A percentile compares a stretch with the other conserved stretches of the same genome.
Evolutionary conservation across 768 basidiomycete genomes (phyloP).

Genomic region (Russula earlei): DNA sequence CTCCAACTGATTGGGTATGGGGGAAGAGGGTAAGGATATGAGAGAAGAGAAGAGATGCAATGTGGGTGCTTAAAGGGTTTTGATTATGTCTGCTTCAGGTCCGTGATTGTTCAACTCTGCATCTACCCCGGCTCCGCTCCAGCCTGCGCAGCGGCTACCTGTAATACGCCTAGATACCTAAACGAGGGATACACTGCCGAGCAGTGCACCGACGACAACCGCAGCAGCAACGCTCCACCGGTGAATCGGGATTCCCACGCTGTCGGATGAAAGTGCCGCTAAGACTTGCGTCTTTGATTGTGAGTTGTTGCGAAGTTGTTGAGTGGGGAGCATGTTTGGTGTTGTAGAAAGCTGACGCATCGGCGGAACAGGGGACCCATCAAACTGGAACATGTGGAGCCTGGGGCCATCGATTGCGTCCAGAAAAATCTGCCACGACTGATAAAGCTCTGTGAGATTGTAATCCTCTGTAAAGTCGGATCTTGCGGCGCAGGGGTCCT

Average conservation of each 20-base stretch:
- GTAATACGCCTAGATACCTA: not conserved
- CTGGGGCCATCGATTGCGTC: conserved; percentile 55
- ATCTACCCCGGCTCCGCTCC: conserved; percentile 1
- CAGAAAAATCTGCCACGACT: conserved; percentile 59
- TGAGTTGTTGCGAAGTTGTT: conserved; percentile 55
- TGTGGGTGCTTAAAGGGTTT: conserved; percentile 2
- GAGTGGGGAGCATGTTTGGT: conserved; percentile 83
- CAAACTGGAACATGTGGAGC: conserved; percentile 69
- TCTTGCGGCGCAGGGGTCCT: conserved; percentile 83
- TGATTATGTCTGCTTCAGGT: conserved; percentile 11
- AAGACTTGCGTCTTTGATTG: conserved; percentile 9
- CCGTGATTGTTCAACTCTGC: conserved; percentile 6
- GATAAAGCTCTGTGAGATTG: conserved; percentile 62
- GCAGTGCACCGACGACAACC: not conserved
- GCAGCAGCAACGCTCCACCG: not conserved
- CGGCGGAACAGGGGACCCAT: conserved; percentile 70
- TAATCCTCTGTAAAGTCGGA: conserved; percentile 85
- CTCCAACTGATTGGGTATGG: conserved; percentile 11
- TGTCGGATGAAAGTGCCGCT: not conserved
- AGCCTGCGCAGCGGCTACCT: not conserved
- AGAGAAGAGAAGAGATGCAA: not conserved
- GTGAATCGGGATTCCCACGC: not conserved
- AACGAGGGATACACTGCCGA: not conserved
- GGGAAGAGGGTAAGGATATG: not conserved
- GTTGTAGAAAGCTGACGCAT: conserved; percentile 54